Percentiles rank a stretch among this genome's conserved stretches.
These are phyloP conservation scores for Backusella tarrabulga DNA, from an alignment of 192 early-diverging fungal genomes.

Conservation along the genomic window DNA sequence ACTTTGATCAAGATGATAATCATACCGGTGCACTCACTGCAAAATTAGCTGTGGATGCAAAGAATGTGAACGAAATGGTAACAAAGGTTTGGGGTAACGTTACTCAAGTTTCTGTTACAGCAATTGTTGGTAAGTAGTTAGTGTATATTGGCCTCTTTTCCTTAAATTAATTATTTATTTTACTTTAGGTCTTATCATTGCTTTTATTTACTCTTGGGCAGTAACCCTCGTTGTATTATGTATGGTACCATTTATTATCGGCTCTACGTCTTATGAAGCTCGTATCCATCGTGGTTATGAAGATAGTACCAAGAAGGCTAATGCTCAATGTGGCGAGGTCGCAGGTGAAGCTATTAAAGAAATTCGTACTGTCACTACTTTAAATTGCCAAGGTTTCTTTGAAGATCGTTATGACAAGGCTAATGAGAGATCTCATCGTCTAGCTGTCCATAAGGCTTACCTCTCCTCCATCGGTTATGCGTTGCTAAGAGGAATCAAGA, in stretches of 20 bases:
- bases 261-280: slow-evolving; percentile 51
- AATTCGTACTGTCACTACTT: slow-evolving; percentile 82
- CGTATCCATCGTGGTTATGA: slow-evolving; percentile 54
- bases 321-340: slow-evolving; percentile 75
- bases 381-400: slow-evolving; percentile 73
- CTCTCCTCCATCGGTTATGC: slow-evolving; percentile 59
- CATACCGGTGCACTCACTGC: slow-evolving; percentile 76
- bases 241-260: slow-evolving; percentile 56
- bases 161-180: neutral
- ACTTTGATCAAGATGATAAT: slow-evolving; percentile 77
- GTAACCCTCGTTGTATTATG: slow-evolving; percentile 75
- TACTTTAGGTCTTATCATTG: slow-evolving; percentile 41
- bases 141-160: neutral
- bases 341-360: slow-evolving; percentile 81
- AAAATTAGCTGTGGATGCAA: slow-evolving; percentile 76
- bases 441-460: slow-evolving; percentile 65
- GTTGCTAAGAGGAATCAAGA: slow-evolving; percentile 10
- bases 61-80: slow-evolving; percentile 47
- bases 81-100: slow-evolving; percentile 45
- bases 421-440: slow-evolving; percentile 65
- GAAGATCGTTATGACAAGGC: slow-evolving; percentile 60
- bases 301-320: slow-evolving; percentile 63
- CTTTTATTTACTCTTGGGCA: slow-evolving; percentile 76
- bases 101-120: slow-evolving; percentile 31
- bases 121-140: slow-evolving; percentile 14